Evolutionary conservation across 108 stramenopile genomes (phyloP).

Genomic region (Cyclotella sp.): DNA sequence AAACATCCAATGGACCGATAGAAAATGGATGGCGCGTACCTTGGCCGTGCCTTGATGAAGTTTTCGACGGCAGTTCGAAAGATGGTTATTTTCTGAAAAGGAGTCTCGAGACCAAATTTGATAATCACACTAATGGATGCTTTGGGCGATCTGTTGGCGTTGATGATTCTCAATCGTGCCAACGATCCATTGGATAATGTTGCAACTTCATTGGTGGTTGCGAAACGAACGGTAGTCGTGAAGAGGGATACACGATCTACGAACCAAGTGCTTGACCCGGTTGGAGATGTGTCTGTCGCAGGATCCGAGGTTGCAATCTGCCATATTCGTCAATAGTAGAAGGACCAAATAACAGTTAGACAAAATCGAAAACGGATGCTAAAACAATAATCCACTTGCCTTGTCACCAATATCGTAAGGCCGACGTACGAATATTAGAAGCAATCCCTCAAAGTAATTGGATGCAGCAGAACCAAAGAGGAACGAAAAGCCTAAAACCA

Average conservation of each 20-base stretch:
- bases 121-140: slow-evolving; percentile 52
- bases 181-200: slow-evolving; percentile 74
- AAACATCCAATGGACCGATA: not conserved
- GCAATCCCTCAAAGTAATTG: slow-evolving; percentile 72
- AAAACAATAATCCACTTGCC: not conserved
- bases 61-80: slow-evolving; percentile 68
- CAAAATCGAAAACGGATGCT: not conserved
- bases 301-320: slow-evolving; percentile 49
- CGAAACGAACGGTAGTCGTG: slow-evolving; percentile 71
- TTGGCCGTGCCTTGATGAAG: slow-evolving; percentile 65
- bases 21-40: slow-evolving; percentile 6
- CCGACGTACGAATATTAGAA: slow-evolving; percentile 62
- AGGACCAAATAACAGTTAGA: not conserved
- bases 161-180: slow-evolving; percentile 65
- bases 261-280: slow-evolving; percentile 64
- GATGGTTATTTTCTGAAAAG: slow-evolving; percentile 53
- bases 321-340: no score
- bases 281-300: slow-evolving; percentile 35
- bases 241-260: slow-evolving; percentile 71
- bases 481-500: slow-evolving; percentile 57
- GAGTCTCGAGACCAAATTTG: slow-evolving; percentile 67
- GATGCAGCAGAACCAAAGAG: slow-evolving; percentile 65
- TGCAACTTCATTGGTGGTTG: slow-evolving; percentile 73
- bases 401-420: slow-evolving; percentile 58
- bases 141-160: slow-evolving; percentile 72